Conservation (phyloP, 2,329 filamentous ascomycete species). For the Botryotinia convoluta region DNA sequence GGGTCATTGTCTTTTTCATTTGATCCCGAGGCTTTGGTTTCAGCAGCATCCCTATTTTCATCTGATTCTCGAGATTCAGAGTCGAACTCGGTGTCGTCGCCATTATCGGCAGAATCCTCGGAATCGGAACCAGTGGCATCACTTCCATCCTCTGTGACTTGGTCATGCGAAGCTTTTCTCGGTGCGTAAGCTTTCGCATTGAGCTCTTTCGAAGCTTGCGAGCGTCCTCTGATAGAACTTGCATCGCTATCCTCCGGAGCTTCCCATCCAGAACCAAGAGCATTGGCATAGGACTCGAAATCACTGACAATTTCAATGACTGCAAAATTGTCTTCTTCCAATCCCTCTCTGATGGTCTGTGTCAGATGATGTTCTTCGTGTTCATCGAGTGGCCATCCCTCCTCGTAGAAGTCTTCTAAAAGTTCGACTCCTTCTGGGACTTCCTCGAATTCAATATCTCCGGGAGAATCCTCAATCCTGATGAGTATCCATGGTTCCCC, state of each 20-base stretch:
- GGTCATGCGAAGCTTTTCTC: no score
- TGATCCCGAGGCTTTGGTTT: background rate
- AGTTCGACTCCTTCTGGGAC: background rate
- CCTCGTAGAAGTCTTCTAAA: background rate
- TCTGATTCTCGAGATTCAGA: background rate
- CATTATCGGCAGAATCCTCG: background rate
- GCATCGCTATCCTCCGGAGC: background rate
- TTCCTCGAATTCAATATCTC: background rate
- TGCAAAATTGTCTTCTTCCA: background rate
- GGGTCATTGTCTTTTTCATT: background rate
- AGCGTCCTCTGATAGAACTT: no score
- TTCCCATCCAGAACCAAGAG: background rate
- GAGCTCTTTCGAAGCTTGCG: no score
- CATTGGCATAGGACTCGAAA: background rate
- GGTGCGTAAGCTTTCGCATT: no score
- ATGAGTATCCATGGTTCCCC: background rate
- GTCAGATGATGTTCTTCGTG: background rate
- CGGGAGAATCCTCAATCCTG: fast-evolving
- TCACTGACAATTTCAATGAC: background rate
- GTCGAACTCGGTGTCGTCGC: background rate
- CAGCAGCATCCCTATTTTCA: background rate
- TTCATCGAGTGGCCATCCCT: background rate
- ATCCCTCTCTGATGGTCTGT: background rate
- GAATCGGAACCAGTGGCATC: background rate
- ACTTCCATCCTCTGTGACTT: background rate